Evolutionary conservation across 1,139 yeast genomes (phyloP).

Genomic region (Pichia sp.): DNA sequence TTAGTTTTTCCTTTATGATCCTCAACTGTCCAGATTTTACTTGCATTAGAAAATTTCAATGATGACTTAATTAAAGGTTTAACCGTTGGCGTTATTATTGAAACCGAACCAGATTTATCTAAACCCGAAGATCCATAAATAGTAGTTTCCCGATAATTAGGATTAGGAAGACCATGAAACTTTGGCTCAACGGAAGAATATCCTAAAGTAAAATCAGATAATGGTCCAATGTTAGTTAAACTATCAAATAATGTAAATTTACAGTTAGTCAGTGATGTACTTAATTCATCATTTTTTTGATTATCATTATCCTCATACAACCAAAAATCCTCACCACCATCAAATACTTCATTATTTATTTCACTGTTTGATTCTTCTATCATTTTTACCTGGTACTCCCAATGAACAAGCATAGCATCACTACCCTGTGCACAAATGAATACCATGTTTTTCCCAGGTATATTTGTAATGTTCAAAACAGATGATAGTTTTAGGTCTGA

Average conservation of each 20-base stretch:
- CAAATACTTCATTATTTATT: conserved; percentile 26
- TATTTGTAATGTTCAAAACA: conserved; percentile 25
- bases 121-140: conserved; percentile 69
- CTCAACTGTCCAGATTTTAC: conserved; percentile 66
- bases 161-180: conserved; percentile 60
- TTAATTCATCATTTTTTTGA: conserved; percentile 20
- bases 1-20: conserved; percentile 38
- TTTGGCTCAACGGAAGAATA: conserved; percentile 49
- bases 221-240: conserved; percentile 67
- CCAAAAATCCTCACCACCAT: conserved; percentile 32
- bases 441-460: conserved; percentile 25
- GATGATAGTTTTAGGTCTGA: conserved; percentile 16
- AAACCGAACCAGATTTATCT: conserved; percentile 45
- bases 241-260: conserved; percentile 47
- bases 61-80: conserved; percentile 65
- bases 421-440: conserved; percentile 43
- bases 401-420: conserved; percentile 36
- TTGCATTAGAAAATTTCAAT: conserved; percentile 67
- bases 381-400: conserved; percentile 25
- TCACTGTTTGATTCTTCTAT: conserved; percentile 17
- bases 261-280: conserved; percentile 18
- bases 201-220: conserved; percentile 65
- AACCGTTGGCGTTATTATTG: conserved; percentile 56
- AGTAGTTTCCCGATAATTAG: conserved; percentile 58
- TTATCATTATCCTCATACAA: conserved; percentile 27